Base-by-base conservation (phyloP, 371 early-diverging fungal species). In the Antonospora locustae region DNA sequence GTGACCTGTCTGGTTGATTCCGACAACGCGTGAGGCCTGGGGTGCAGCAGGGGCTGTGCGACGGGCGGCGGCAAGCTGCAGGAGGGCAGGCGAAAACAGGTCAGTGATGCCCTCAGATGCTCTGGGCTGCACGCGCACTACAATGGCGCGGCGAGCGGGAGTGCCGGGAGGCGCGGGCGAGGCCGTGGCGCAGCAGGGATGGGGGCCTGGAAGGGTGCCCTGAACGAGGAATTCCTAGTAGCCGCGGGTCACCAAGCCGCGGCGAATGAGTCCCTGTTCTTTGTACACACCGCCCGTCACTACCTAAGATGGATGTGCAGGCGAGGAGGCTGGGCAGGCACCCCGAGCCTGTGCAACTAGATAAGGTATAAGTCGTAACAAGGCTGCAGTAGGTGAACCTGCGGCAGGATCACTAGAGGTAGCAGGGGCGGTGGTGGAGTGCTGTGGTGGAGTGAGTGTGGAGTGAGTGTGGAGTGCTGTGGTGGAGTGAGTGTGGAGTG, bases 281-380 rank as follows among this genome's bases (percentile, higher is more conserved):
- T 75, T 65, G 72, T 69, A 75, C 76, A 63, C 72, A 69, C 68
- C 59, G 68, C 48, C 41, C 17, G 29, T 43, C 46, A 54, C 54
- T 55, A 60, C 53, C 50, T 60, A 40, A 60, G 60, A 60, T 60
- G 60, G 19, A 28, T 16, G 16, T 29, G 1, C 6, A 14, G 32
- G 38, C 37, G 53, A 60, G 53, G 45, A 41, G 27, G 9, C 14
- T 11, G 12, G 70, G 75, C 70, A 77, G 78, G 65, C 71, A 67
- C 66, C 76, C 68, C 78, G 73, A 78, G 77, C 78, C 76, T 72
- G 76, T 66, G 58, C 72, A 76, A 77, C 78, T 79, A 80, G 80
- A 79, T 79, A 77, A 77, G 79, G 78, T 79, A 80, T 76, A 79
- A 80, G 80, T 80, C 78, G 79, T 79, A 79, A 81, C 79, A 80